A percentile compares a stretch with the other conserved stretches of the same genome.
Evolutionary conservation across 345 rosid genomes (phyloP).

Genomic region (Firmiana major): DNA sequence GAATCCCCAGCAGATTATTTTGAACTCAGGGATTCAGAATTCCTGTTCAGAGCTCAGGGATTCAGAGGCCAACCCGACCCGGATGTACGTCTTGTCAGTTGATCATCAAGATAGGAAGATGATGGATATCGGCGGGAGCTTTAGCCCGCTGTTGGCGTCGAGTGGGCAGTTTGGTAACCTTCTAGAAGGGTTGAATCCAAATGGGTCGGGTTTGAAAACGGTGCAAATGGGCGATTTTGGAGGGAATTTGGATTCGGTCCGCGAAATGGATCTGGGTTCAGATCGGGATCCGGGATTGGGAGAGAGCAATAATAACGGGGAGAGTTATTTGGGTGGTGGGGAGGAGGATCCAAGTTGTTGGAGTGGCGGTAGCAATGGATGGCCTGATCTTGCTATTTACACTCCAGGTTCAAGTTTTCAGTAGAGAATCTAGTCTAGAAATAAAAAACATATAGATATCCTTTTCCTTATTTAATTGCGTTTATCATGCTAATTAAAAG

Average conservation of each 20-base stretch:
- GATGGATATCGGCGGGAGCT: conserved; percentile 42
- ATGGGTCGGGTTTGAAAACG: conserved; percentile 42
- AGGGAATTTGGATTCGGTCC: conserved; percentile 32
- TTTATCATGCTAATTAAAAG: conserved; percentile 9
- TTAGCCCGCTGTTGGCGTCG: conserved; percentile 52
- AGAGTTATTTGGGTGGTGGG: conserved; percentile 25
- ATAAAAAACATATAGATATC: neutral
- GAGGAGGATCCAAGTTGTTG: conserved; percentile 30
- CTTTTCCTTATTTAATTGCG: neutral
- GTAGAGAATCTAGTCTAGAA: conserved; percentile 15
- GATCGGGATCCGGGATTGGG: conserved; percentile 22
- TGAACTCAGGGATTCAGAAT: conserved; percentile 4
- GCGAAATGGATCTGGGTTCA: conserved; percentile 7
- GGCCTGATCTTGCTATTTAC: conserved; percentile 75
- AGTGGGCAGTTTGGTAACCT: conserved; percentile 38
- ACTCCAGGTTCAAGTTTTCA: conserved; percentile 54
- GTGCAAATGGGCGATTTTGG: conserved; percentile 29
- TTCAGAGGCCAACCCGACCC: conserved; percentile 35
- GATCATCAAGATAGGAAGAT: conserved; percentile 35
- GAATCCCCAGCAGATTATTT: neutral
- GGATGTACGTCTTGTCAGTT: conserved; percentile 41
- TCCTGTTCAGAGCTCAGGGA: conserved; percentile 18
- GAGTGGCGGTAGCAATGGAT: conserved; percentile 41
- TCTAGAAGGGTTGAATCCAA: conserved; percentile 41
- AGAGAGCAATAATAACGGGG: conserved; percentile 22